phyloP scores from a whole-genome alignment of 2,329 filamentous ascomycete genomes.

The Sporothrix euskadiensis region DNA sequence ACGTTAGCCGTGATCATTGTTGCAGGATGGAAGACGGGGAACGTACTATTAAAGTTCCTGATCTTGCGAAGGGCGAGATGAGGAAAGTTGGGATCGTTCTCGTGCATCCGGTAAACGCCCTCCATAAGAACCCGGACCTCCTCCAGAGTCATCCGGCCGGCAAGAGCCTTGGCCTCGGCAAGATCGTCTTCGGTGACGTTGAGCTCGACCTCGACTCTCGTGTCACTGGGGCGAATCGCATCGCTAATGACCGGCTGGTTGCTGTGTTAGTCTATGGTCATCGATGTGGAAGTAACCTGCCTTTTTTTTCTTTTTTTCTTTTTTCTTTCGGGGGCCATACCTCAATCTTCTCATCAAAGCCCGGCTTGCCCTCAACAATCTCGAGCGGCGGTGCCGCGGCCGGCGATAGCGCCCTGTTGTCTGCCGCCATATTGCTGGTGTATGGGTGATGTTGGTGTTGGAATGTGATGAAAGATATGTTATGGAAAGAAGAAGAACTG shows the following conservation, averaged over 20 bases:
- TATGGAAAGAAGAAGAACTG: background rate
- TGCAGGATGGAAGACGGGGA: background rate
- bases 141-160: constrained; percentile 29
- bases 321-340: background rate
- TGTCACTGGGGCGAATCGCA: background rate
- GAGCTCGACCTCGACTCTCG: constrained; percentile 19
- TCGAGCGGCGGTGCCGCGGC: background rate
- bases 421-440: background rate
- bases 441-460: background rate
- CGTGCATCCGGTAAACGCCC: constrained; percentile 40
- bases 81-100: constrained; percentile 52
- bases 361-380: background rate
- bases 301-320: too few species aligned
- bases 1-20: background rate
- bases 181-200: constrained; percentile 32
- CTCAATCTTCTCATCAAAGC: constrained; percentile 2
- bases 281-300: background rate
- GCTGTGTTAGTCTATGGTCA: background rate
- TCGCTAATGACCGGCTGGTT: background rate
- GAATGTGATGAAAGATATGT: background rate
- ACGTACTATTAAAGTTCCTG: constrained; percentile 41
- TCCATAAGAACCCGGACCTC: constrained; percentile 27
- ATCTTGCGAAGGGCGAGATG: constrained; percentile 45
- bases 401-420: background rate
- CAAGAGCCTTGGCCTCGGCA: constrained; percentile 30